phyloP scores from a whole-genome alignment of 306 rosid species.

The Casuarina glauca region DNA sequence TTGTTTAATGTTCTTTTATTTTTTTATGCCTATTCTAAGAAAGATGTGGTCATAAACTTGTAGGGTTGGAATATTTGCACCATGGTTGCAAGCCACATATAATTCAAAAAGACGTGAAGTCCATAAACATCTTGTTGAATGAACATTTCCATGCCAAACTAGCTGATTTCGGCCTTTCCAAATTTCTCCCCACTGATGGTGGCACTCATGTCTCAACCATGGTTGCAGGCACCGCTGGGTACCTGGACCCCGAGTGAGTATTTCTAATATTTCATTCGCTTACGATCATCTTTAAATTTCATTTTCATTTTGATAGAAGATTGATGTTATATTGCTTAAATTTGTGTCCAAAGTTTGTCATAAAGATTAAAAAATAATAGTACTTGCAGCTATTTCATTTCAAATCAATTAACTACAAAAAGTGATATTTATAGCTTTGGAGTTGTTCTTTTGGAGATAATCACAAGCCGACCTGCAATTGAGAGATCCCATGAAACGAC shows the following conservation, averaged over 20 bases:
- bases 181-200: constrained; percentile 25
- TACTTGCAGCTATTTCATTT: not conserved
- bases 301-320: too few species aligned
- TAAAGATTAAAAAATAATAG: too few species aligned
- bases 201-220: constrained; percentile 27
- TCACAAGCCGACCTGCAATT: constrained; percentile 4
- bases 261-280: not conserved
- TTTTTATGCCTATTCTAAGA: not conserved
- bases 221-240: constrained; percentile 35
- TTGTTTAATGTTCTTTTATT: too few species aligned
- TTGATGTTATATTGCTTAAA: too few species aligned
- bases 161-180: constrained; percentile 45
- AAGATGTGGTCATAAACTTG: not conserved
- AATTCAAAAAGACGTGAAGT: constrained; percentile 41
- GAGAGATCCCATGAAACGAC: not conserved
- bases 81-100: constrained; percentile 40
- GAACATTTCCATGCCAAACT: constrained; percentile 42
- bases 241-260: constrained; percentile 37
- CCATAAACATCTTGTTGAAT: constrained; percentile 35
- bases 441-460: constrained; percentile 9
- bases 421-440: constrained; percentile 31
- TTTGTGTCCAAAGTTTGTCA: too few species aligned
- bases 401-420: not conserved
- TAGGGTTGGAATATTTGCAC: constrained; percentile 50
- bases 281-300: not conserved